Conservation (phyloP, 305 asterid species). For the Caryopteris hybrid region DNA sequence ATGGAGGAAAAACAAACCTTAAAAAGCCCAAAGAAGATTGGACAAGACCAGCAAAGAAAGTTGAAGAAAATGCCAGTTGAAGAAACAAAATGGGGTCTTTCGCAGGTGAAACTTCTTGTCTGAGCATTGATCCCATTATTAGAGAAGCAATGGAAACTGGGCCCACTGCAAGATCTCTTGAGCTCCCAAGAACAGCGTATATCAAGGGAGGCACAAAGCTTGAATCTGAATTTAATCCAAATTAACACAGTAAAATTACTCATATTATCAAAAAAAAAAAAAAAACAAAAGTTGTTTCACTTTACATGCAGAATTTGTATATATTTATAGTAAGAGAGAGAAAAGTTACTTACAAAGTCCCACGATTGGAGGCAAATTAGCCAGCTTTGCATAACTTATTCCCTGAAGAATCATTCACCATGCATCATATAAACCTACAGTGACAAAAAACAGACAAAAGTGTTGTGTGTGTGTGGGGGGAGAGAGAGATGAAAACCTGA, state of each 20-base stretch:
- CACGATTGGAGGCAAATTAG: constrained; percentile 83
- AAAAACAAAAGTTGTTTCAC: no score
- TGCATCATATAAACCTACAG: no score
- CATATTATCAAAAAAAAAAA: no score
- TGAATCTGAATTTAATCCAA: constrained; percentile 42
- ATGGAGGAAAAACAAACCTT: constrained; percentile 53
- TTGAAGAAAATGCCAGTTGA: constrained; percentile 70
- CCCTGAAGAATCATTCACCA: constrained; percentile 55
- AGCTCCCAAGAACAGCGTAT: constrained; percentile 89
- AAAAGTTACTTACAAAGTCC: constrained; percentile 70
- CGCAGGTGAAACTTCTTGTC: constrained; percentile 63
- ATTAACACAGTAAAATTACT: no score
- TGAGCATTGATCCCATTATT: constrained; percentile 76
- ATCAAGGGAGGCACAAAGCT: constrained; percentile 88
- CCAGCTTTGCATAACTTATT: constrained; percentile 85
- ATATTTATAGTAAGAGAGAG: background rate
- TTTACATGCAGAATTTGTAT: background rate
- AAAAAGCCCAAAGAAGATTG: constrained; percentile 79
- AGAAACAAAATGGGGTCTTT: constrained; percentile 65
- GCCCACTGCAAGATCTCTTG: constrained; percentile 89
- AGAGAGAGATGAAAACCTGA: constrained; percentile 43
- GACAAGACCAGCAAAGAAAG: constrained; percentile 84
- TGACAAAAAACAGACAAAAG: background rate
- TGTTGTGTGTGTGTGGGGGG: no score
- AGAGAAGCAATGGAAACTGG: constrained; percentile 90